Conservation (phyloP, 208 protist genomes). For the Leishmania tropica region DNA sequence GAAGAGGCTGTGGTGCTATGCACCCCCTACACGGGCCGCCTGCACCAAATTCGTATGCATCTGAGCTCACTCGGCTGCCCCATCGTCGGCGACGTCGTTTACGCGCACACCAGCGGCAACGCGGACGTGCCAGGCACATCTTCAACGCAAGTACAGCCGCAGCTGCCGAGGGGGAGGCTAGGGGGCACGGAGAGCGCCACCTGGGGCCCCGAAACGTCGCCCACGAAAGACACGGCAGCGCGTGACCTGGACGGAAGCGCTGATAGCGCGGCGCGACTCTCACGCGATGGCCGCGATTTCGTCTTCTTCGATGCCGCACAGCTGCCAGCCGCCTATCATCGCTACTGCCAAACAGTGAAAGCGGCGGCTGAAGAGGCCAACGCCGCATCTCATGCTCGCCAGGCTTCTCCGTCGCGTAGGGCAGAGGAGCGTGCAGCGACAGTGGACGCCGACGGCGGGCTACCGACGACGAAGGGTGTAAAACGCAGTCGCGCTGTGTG, state of each 20-base stretch:
- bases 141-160: background rate
- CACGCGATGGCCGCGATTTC: background rate
- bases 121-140: background rate
- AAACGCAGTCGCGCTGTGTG: conserved; percentile 2
- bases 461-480: background rate
- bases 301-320: conserved; percentile 25
- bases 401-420: background rate
- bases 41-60: conserved; percentile 93
- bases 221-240: background rate
- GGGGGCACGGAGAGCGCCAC: background rate
- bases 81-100: conserved; percentile 80
- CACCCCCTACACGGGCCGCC: conserved; percentile 88
- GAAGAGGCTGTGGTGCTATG: conserved; percentile 65
- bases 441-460: background rate
- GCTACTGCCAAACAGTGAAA: background rate
- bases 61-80: conserved; percentile 68
- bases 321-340: conserved; percentile 23
- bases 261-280: background rate
- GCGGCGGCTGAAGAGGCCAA: too few species aligned
- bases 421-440: background rate
- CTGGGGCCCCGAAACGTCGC: background rate
- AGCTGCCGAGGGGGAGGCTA: too few species aligned
- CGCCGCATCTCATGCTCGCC: background rate
- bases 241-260: background rate
- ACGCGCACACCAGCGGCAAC: background rate